Evolutionary conservation across 805 yeast genomes (phyloP), one percentile per base, ranked within the genome.

Genomic region (Kazachstania martiniae): DNA sequence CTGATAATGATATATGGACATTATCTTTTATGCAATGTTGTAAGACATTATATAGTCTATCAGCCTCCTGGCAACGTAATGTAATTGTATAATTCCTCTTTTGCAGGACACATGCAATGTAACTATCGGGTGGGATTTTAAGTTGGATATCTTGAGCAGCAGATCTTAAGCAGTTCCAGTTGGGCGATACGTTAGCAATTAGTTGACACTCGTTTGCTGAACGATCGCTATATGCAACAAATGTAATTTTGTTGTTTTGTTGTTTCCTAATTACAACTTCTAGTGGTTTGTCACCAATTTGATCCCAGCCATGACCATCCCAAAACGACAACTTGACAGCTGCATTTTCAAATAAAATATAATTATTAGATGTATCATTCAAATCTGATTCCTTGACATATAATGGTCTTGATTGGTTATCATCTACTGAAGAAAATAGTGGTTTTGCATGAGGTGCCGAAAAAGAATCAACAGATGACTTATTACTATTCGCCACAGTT

Each of bases 61-160:
- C 51, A 9, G 44, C 37, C 18, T 40, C 36, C 2, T 34, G 19
- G 27, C 44, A 46, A 33, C 60, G 43, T 13, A 55, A 27, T 9
- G 49, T 43, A 17, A 53, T 26, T 3, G 41, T 43, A n/a, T 35
- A 32, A 8, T 22, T 18, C 4, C 28, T 34, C 8, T 25, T 29
- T 6, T 44, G 37, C 3, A 44, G 18, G 7, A 28, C 22, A 19
- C 39, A 36, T 6, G 33, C 31, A 8, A 49, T 17, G n/a, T 42
- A 25, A 29, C 40, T 37, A 2, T 27, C 17, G 3, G 34, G 7
- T 0, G 55, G 47, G 4, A 53, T 31, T 12, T 39, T 32, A 5
- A 53, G 21, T 33, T 55, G 60, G 15, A 53, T 32, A 37, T 55
- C 60, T 26, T 46, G 53, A 3, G 59, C 60, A 2, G 59, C 46